Evolutionary conservation across 2,329 filamentous ascomycete species (phyloP).

Genomic region (Hypomyces perniciosus): DNA sequence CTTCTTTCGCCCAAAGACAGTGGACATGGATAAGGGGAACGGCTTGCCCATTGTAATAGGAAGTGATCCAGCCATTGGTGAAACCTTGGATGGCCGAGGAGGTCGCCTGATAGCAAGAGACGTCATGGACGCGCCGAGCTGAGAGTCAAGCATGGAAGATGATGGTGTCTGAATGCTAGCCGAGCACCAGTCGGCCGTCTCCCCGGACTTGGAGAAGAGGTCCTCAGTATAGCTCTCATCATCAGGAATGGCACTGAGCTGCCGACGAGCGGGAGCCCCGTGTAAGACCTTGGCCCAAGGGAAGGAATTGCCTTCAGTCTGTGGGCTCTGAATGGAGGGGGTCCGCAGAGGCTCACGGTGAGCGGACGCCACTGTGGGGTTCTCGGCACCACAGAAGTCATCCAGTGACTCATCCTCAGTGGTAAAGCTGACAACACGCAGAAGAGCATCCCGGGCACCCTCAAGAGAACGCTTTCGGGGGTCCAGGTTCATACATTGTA

Average conservation of each 20-base stretch:
- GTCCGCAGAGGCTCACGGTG: constrained; percentile 94
- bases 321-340: constrained; percentile 85
- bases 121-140: constrained; percentile 73
- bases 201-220: constrained; percentile 73
- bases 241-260: constrained; percentile 81
- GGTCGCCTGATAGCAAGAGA: constrained; percentile 55
- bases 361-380: constrained; percentile 70
- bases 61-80: constrained; percentile 61
- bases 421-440: constrained; percentile 82
- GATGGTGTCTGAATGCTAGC: constrained; percentile 72
- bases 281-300: constrained; percentile 92
- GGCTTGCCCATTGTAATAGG: constrained; percentile 77
- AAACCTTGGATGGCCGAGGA: constrained; percentile 36
- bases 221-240: constrained; percentile 78
- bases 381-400: constrained; percentile 84
- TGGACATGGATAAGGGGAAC: constrained; percentile 63
- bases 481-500: constrained; percentile 84
- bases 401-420: constrained; percentile 86
- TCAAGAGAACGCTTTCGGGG: constrained; percentile 79
- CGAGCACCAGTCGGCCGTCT: constrained; percentile 71
- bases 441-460: constrained; percentile 70
- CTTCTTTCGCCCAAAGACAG: constrained; percentile 71
- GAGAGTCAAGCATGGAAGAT: constrained; percentile 78
- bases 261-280: constrained; percentile 62
- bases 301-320: constrained; percentile 75